These are phyloP conservation scores for Moesziomyces globuligerus DNA, from an alignment of 1,284 basidiomycete genomes.

Conservation along the genomic window DNA sequence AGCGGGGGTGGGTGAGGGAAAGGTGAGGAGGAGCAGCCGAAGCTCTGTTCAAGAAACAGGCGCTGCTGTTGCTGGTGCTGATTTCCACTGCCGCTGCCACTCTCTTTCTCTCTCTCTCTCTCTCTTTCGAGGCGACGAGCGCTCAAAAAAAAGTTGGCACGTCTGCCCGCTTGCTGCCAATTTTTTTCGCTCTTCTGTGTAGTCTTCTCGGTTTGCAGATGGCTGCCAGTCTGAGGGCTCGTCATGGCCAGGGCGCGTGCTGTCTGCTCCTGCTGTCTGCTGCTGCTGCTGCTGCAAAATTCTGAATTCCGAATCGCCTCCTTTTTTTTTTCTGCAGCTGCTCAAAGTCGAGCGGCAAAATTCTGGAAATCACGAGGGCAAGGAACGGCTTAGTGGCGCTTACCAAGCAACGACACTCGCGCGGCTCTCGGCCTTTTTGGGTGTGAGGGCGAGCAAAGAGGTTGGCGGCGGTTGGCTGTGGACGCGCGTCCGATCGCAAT, in stretches of 20 bases:
- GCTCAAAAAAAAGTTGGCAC: neutral
- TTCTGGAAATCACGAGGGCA: neutral
- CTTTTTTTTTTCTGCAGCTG: constrained; percentile 2
- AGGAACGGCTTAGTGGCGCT: neutral
- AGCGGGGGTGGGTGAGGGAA: too few relatives aligned
- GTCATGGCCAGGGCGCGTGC: too few relatives aligned
- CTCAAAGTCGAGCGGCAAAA: constrained; percentile 2
- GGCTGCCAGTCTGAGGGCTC: too few relatives aligned
- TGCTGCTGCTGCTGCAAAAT: neutral
- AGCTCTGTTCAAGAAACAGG: too few relatives aligned
- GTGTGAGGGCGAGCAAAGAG: too few relatives aligned
- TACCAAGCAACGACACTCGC: constrained; percentile 23
- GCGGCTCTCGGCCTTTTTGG: constrained; percentile 9
- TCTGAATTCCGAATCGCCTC: constrained; percentile 8
- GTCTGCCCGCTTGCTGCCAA: constrained; percentile 5
- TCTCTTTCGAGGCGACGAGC: too few relatives aligned
- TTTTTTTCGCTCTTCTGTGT: constrained; percentile 16
- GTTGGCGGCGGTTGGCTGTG: too few relatives aligned
- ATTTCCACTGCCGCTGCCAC: too few relatives aligned
- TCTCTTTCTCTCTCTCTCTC: too few relatives aligned
- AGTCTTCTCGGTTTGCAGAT: neutral
- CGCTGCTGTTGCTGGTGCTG: too few relatives aligned
- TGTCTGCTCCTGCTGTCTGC: too few relatives aligned
- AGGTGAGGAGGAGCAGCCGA: too few relatives aligned
- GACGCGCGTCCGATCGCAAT: constrained; percentile 50